Base-by-base conservation (phyloP, 306 rosid species). In the Cicer pinnatifidum region DNA sequence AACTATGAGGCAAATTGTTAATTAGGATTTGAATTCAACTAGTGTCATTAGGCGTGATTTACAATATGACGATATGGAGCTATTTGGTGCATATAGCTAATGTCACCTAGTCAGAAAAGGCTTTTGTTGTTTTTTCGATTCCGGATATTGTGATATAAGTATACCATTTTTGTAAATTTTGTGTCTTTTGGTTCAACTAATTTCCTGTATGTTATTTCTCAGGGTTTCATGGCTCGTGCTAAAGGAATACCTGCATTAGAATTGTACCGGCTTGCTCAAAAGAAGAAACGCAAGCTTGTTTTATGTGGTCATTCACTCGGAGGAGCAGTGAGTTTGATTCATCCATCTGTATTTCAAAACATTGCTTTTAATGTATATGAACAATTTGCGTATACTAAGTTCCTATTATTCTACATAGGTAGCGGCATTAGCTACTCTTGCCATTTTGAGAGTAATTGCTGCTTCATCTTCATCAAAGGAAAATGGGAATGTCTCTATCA, bases 181-280 rank as follows among this genome's bases (percentile, higher is more conserved):
- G n/a, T 7, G 19, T 39, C 37, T 52, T 76, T 11, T 46, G 40
- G 56, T 75, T 67, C 67, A 67, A 13, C 16, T 54, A 13, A 50
- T 73, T 41, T 69, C 16, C 61, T 9, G 52, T 67, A 9, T 33
- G 46, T 48, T 23, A 13, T 77, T 67, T 60, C 50, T 84, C 71
- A 91, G 99, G 99, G 99, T 69, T 94, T 94, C 83, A 72, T 91
- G 92, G 97, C 93, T 84, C 97, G 99, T 17, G 99, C 99, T 39
- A 94, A 94, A 78, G 99, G 99, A 37, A 94, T 94, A 82, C 99
- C 99, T 41, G 96, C 99, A 72, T 70, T 94, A 84, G 99, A 94
- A 81, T 75, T 94, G 82, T 94, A 94, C 69, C 88, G 92, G 76
- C 92, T 94, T 83, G 99, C 99, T 75, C 96, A 89, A 79, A 94